Evolutionary conservation across 2,329 filamentous ascomycete species (phyloP).

Genomic region (Cryphonectria nitschkei): DNA sequence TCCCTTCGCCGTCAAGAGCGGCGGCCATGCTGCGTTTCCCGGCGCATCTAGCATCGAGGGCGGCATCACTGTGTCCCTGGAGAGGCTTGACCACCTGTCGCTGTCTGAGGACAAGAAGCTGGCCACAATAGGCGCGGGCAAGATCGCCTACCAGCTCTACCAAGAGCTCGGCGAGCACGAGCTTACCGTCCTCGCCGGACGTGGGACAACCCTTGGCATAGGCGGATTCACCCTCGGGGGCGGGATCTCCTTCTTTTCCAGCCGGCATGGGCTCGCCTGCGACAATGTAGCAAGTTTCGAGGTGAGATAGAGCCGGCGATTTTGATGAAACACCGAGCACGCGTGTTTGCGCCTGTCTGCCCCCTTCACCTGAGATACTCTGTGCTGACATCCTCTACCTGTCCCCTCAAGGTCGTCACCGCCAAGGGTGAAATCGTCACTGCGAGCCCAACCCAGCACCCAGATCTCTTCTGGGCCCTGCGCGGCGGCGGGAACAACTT

Average conservation of each 20-base stretch:
- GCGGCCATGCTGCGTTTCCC: slow-evolving; percentile 16
- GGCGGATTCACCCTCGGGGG: slow-evolving; percentile 19
- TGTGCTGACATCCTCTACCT: no score
- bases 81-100: background rate
- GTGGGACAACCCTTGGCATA: slow-evolving; percentile 9
- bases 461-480: slow-evolving; percentile 62
- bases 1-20: slow-evolving; percentile 20
- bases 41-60: slow-evolving; percentile 17
- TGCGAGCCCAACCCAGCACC: slow-evolving; percentile 46
- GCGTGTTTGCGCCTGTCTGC: no score
- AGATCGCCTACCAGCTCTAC: slow-evolving; percentile 4
- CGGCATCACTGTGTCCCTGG: slow-evolving; percentile 18
- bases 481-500: slow-evolving; percentile 44
- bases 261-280: slow-evolving; percentile 12
- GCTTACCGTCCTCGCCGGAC: slow-evolving; percentile 7
- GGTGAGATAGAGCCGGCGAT: slow-evolving; percentile 18
- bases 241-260: slow-evolving; percentile 17
- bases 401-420: background rate
- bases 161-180: slow-evolving; percentile 10
- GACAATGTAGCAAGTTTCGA: slow-evolving; percentile 21
- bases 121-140: background rate
- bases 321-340: no score
- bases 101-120: slow-evolving; percentile 12
- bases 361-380: no score
- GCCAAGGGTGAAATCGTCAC: slow-evolving; percentile 30